Evolutionary conservation across 139 green algal species (phyloP), one percentile per base, ranked within the genome.

Genomic region (Chlamydomonas sp.): DNA sequence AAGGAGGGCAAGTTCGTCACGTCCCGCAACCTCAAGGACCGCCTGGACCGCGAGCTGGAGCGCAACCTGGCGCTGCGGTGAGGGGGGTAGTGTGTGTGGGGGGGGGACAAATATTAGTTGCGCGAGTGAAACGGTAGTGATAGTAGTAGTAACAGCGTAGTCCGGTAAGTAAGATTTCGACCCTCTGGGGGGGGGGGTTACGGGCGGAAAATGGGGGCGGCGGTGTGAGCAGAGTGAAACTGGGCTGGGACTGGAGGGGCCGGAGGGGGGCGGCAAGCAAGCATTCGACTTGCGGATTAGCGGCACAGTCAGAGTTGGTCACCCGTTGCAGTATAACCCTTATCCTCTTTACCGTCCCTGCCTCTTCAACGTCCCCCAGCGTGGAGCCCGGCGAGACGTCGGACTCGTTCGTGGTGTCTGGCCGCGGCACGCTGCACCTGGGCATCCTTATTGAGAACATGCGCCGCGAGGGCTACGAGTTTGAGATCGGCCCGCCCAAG

Each of bases 381-480:
- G 97, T 99, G 73, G 97, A 99, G 93, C 93, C 95, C 7, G 98
- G 98, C 1, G 96, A 97, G 76, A 97, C 96, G 4, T 95, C 97
- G 2, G 98, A 99, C 76, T 85, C 90, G 49, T 99, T 99, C 88
- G 92, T 99, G 20, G 97, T 99, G 76, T 97, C 91, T 76, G 98
- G 98, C 1, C 93, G 98, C 64, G 98, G 98, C 64, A 94, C 95
- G 0, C 93, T 98, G 83, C 96, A 98, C 91, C 89, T 96, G 81
- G 92, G 95, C 79, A 99, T 99, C 87, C 95, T 99, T 10, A 99
- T 99, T 87, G 98, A 99, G 95, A 99, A 97, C 91, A 99, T 99
- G 98, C 90, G 97, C 7, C 88, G 96, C 4, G 96, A 99, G 92
- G 96, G 96, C 18, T 98, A 95, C 79, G 96, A 98, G 93, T 98